phyloP scores from a whole-genome alignment of 108 stramenopile species.

The Skeletonema grethae region DNA sequence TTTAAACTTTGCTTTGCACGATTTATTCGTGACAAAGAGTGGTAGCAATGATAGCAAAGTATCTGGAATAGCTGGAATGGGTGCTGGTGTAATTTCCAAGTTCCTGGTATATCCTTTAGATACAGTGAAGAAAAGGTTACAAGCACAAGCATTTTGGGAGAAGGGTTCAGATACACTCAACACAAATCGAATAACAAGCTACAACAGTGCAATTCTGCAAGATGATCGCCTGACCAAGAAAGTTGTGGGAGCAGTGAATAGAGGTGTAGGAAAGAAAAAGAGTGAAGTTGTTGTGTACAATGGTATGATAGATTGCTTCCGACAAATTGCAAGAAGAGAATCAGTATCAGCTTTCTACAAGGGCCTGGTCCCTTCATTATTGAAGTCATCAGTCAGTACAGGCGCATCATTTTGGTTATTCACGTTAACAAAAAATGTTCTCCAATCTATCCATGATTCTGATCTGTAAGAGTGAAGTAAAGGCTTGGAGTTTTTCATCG shows the following conservation, averaged over 20 bases:
- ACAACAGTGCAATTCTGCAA: not conserved
- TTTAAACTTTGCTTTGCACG: constrained; percentile 90
- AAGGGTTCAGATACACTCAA: not conserved
- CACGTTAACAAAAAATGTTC: constrained; percentile 46
- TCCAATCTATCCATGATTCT: constrained; percentile 43
- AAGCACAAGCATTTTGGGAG: constrained; percentile 82
- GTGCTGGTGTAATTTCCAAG: constrained; percentile 87
- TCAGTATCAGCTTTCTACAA: constrained; percentile 68
- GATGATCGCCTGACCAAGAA: constrained; percentile 8
- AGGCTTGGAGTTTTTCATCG: not conserved
- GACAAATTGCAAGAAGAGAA: constrained; percentile 62
- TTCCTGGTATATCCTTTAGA: constrained; percentile 92
- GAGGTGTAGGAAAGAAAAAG: constrained; percentile 15
- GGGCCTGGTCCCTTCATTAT: constrained; percentile 68
- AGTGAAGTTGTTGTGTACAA: constrained; percentile 35
- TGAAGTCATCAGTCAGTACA: constrained; percentile 61
- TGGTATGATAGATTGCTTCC: constrained; percentile 78
- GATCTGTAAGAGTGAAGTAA: not conserved
- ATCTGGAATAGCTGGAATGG: constrained; percentile 72
- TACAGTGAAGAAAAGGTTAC: constrained; percentile 93
- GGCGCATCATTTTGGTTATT: constrained; percentile 66
- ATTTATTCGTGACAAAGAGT: constrained; percentile 52
- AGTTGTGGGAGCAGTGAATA: constrained; percentile 18
- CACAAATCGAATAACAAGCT: not conserved
- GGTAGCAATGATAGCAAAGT: constrained; percentile 40